Evolutionary conservation across 441 rosid genomes (phyloP).

Genomic region (Syzygium syzygioides): DNA sequence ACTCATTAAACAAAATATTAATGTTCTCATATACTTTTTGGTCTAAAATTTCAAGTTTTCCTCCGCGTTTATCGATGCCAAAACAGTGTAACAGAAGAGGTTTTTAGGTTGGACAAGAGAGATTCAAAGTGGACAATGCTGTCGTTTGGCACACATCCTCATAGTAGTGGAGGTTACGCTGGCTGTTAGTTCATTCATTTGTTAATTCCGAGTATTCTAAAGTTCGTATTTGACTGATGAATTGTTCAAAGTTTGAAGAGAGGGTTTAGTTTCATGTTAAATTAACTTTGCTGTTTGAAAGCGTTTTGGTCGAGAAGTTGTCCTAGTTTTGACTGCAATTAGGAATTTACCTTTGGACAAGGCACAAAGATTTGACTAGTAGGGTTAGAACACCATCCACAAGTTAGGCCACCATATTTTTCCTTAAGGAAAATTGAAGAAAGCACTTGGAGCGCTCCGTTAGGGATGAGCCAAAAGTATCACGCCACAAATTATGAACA

Average conservation of each 20-base stretch:
- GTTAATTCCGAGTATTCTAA: background rate
- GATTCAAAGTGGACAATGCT: constrained; percentile 1
- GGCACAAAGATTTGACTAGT: background rate
- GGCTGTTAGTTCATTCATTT: background rate
- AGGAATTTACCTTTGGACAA: background rate
- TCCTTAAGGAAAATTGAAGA: background rate
- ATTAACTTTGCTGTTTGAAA: background rate
- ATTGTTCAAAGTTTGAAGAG: background rate
- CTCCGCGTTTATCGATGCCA: background rate
- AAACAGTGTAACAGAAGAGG: background rate
- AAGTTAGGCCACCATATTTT: background rate
- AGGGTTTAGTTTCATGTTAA: background rate
- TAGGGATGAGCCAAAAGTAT: background rate
- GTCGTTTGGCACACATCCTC: constrained; percentile 6
- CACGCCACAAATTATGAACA: fast-evolving
- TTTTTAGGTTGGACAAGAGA: background rate
- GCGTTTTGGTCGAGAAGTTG: background rate
- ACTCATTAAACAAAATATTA: background rate
- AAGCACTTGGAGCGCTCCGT: background rate
- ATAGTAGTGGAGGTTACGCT: constrained; percentile 1
- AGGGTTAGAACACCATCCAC: background rate
- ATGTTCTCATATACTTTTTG: background rate
- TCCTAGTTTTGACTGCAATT: background rate
- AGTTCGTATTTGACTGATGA: background rate
- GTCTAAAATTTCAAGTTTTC: background rate